Base-by-base conservation (phyloP, 257 asterid genomes). In the Thymus mandschuricus region DNA sequence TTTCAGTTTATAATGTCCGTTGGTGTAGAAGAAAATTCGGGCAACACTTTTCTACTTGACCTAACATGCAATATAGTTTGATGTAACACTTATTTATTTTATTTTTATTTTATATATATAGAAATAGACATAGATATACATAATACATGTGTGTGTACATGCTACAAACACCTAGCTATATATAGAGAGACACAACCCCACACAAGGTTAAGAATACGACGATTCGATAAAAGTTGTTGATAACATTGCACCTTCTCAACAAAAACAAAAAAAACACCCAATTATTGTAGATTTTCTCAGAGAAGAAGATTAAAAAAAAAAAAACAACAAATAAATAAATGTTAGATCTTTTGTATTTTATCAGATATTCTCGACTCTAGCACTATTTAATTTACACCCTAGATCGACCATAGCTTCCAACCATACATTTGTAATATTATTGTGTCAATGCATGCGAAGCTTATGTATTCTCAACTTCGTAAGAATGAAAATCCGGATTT, bases 41-140 rank as follows among this genome's bases (percentile, higher is more conserved):
- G 62, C 79, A 57, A 7, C 49, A 72, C 78, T 72, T 72, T 11
- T 73, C 78, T 61, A 55, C 56, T 40, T 45, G 10, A 12, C 5
- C 40, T 62, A 60, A 70, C 69, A 54, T 55, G 40, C 45, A 11
- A 34, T 75, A 33, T 21, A 21, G 21, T 21, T 21, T 69, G 50
- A 76, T 64, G 69, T 59, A 21, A 38, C 34, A 63, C 12, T 4
- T 29, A 67, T 51, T 29, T 34, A 34, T 34, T 34, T 34, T 3
- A 34, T 1, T 34, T 34, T 34, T 3, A 3, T 8, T 12, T 13
- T 1, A 61, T 1, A 13, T 10, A 34, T 60, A 6, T 41, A 40
- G 8, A 10, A 30, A 29, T 5, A 3, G 3, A 41, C 6, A 30
- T 30, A 52, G 35, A 49, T 12, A 21, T 12, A 35, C 1, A 61